Evolutionary conservation across 345 rosid species (phyloP).

Genomic region (Stellera chamaejasme): DNA sequence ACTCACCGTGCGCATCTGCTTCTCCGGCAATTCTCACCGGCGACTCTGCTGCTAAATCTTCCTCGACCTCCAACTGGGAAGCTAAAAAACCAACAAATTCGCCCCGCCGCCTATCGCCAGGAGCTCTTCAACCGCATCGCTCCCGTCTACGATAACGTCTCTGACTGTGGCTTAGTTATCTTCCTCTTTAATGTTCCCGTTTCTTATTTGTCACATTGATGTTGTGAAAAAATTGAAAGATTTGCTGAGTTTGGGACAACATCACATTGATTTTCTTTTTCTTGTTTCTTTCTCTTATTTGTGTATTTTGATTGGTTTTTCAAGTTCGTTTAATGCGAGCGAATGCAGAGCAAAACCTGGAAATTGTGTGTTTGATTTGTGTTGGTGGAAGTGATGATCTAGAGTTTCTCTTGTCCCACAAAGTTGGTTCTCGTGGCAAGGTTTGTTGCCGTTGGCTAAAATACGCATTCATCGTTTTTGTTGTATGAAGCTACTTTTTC

Average conservation of each 20-base stretch:
- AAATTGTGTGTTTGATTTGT: slow-evolving; percentile 67
- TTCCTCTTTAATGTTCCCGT: not conserved
- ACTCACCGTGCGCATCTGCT: no score
- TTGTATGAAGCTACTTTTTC: no score
- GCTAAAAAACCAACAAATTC: slow-evolving; percentile 10
- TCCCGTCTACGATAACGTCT: slow-evolving; percentile 68
- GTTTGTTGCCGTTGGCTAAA: slow-evolving; percentile 16
- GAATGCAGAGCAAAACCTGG: slow-evolving; percentile 53
- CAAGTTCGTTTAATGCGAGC: not conserved
- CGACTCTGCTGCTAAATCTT: slow-evolving; percentile 22
- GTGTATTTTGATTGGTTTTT: no score
- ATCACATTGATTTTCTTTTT: slow-evolving; percentile 26
- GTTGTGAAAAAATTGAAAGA: slow-evolving; percentile 42
- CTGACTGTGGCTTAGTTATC: not conserved
- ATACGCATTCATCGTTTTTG: not conserved
- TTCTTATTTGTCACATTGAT: not conserved
- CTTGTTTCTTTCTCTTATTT: no score
- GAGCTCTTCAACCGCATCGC: slow-evolving; percentile 70
- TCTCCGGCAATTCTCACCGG: slow-evolving; percentile 9
- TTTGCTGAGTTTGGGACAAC: slow-evolving; percentile 77
- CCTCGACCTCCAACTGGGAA: not conserved
- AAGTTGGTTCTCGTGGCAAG: slow-evolving; percentile 62
- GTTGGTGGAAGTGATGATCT: slow-evolving; percentile 90
- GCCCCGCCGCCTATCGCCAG: slow-evolving; percentile 47
- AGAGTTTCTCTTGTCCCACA: slow-evolving; percentile 73